Percentiles rank a stretch among this genome's conserved stretches.
These are phyloP conservation scores for Fallopia convolvulus DNA, from an alignment of 148 eudicot species.

Conservation along the genomic window DNA sequence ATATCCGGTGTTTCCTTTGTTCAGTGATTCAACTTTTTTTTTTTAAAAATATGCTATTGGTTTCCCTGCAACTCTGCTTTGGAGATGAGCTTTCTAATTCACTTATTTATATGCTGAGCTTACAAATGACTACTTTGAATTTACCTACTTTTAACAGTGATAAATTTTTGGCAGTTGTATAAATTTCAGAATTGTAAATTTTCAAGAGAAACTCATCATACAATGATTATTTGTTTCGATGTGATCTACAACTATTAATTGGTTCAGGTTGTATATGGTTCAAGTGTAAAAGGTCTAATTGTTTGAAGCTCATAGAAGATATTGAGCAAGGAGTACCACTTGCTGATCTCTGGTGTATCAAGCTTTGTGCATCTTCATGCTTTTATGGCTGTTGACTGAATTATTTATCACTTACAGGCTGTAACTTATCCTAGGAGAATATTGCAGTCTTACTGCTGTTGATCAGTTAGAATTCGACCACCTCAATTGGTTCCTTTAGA, in stretches of 20 bases:
- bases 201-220: background rate
- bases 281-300: background rate
- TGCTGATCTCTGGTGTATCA: background rate
- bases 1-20: background rate
- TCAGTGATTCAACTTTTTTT: background rate
- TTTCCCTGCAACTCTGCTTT: background rate
- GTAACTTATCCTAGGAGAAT: background rate
- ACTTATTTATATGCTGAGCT: background rate
- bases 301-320: background rate
- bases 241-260: background rate
- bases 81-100: background rate
- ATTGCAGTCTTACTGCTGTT: background rate
- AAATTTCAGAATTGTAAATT: background rate
- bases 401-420: background rate
- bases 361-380: slow-evolving; percentile 4
- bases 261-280: slow-evolving; percentile 5
- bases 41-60: background rate
- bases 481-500: background rate
- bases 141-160: background rate
- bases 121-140: background rate
- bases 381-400: background rate
- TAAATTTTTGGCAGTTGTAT: background rate
- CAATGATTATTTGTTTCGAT: background rate
- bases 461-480: background rate
- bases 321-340: background rate